Base-by-base conservation (phyloP, 768 basidiomycete genomes). In the Rhodocollybia butyracea region DNA sequence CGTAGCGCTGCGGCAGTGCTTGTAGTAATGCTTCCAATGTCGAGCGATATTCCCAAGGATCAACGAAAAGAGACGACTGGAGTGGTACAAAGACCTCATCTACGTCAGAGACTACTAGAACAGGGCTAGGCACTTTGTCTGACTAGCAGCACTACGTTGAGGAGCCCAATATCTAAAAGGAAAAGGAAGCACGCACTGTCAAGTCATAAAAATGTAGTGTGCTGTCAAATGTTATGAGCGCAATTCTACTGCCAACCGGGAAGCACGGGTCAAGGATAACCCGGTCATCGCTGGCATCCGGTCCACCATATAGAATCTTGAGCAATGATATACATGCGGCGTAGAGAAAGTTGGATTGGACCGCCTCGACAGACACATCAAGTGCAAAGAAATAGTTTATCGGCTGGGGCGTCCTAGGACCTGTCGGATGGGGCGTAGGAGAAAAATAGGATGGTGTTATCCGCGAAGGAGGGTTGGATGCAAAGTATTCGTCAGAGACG, bases 1-100 rank as follows among this genome's bases (percentile, higher is more conserved):
- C 74, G 62, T 87, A 83, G 24, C 88, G 82, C 15, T 72, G 65
- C 0, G 90, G 88, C 3, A 99, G 69, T 2, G 78, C 67, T 19
- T 80, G 73, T 15, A 99, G 70, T 5, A 98, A 73, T 12, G 72
- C 68, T 64, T 90, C 86, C 54, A 98, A 78, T 26, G 80, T 75
- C 30, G 75, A 61, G 58, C 86, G 79, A 43, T 85, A 86, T 57
- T 86, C 82, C 50, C 64, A 57, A 13, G 92, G 88, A 57, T 91
- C 80, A 10, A 88, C 93, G 57, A 98, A 89, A 38, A 95, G 74
- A 2, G 86, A 88, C 5, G 76, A 71, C 19, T 75, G 74, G 22
- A 93, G 67, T 0, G 97, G 97, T 1, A 90, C 69, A 69, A 95
- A 98, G 19, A 94, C 85, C 53, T 99, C 97, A n/a, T 93, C 88